phyloP scores from a whole-genome alignment of 768 basidiomycete species.

The Trametes gibbosa region DNA sequence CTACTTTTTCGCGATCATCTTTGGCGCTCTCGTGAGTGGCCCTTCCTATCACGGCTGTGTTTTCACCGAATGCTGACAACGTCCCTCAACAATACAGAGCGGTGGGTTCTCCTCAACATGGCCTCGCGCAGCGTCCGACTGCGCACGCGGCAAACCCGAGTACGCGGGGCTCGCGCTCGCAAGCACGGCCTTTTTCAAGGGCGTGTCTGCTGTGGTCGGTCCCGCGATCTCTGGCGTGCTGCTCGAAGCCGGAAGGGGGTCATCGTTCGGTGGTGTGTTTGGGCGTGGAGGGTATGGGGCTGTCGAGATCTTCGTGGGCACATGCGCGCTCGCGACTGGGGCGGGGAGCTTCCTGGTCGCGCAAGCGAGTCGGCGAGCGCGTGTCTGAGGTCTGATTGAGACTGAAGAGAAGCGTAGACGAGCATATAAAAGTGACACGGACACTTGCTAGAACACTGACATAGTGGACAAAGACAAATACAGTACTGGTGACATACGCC shows the following conservation, averaged over 20 bases:
- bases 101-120: slow-evolving; percentile 24
- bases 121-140: slow-evolving; percentile 19
- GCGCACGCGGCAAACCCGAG: slow-evolving; percentile 23
- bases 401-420: not conserved
- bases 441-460: not conserved
- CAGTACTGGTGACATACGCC: not conserved
- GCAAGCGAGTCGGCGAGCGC: slow-evolving; percentile 8
- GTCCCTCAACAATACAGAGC: slow-evolving; percentile 11
- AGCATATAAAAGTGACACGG: not conserved
- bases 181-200: slow-evolving; percentile 19
- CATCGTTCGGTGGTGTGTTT: slow-evolving; percentile 10
- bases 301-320: slow-evolving; percentile 26
- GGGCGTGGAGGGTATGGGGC: slow-evolving; percentile 23
- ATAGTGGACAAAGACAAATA: not conserved
- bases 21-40: slow-evolving; percentile 22
- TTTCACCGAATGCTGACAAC: not conserved
- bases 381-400: not conserved
- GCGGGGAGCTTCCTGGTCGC: slow-evolving; percentile 19
- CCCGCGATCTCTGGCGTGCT: slow-evolving; percentile 24
- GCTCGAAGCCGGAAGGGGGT: slow-evolving; percentile 20
- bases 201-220: slow-evolving; percentile 22
- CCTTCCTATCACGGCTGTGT: not conserved
- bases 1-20: slow-evolving; percentile 25
- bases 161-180: slow-evolving; percentile 19
- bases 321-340: slow-evolving; percentile 21